Base-by-base conservation (phyloP, 768 basidiomycete species). In the Tulasnella sp. region DNA sequence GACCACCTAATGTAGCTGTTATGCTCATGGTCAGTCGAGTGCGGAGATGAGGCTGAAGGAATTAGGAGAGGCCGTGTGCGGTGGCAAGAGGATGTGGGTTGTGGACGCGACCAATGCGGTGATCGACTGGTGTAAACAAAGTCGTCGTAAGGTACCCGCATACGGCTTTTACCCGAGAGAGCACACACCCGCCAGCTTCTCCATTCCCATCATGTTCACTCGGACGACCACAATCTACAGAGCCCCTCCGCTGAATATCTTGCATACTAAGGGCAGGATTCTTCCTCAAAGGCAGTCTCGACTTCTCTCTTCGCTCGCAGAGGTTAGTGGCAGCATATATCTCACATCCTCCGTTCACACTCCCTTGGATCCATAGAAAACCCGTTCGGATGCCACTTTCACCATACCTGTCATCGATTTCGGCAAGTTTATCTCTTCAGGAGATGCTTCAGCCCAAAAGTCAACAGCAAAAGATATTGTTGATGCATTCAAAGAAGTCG, bases 361-460 rank as follows among this genome's bases (percentile, higher is more conserved):
- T 53, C 19, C 7, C 5, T 22, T 53, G 5, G 44, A 21, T 29
- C 24, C 8, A 8, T 43, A 64, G 72, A 71, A 70, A 19, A 68
- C 68, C 34, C 70, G 68, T 22, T 70, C 72, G 17, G 71, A 73
- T 43, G 65, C 68, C 38, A 71, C 71, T 4, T 83, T 85, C 66
- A 73, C 72, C 31, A 88, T 91, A 54, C 90, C 90, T 25, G 72
- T 90, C 27, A 80, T 92, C 65, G 81, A 90, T 73, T 90, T 92
- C 64, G 74, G 79, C 64, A 81, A 78, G 58, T 89, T 84, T 67
- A 75, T 80, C n/a, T 76, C 80, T 0, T 51, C 66, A 1, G 70
- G 73, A 12, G 82, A 86, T 65, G 49, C 49, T n/a, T 48, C 46
- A n/a, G 48, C 46, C 12, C 85, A 80, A 71, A 76, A 78, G 60